These are phyloP conservation scores for Westerdykella sp. DNA, from an alignment of 2,329 filamentous ascomycete genomes.

Conservation along the genomic window DNA sequence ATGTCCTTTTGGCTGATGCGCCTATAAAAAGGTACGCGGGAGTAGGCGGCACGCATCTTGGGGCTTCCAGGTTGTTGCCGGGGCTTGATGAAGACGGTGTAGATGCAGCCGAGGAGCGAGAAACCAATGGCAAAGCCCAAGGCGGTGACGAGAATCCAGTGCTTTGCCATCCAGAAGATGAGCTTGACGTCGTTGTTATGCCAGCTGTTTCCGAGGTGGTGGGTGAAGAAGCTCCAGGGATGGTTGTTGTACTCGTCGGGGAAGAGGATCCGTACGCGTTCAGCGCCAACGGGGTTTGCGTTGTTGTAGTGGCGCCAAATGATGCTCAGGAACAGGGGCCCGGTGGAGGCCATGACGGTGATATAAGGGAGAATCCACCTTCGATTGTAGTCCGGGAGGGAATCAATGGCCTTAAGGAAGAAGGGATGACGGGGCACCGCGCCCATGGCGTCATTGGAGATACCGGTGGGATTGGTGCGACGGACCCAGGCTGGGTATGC, in stretches of 20 bases:
- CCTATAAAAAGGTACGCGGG: constrained; percentile 32
- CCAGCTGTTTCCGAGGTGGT: constrained; percentile 60
- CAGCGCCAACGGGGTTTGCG: constrained; percentile 42
- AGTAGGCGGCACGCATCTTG: constrained; percentile 17
- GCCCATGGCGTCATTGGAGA: constrained; percentile 77
- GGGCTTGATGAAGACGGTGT: constrained; percentile 46
- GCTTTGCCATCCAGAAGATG: constrained; percentile 57
- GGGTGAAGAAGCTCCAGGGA: constrained; percentile 66
- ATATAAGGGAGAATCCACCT: constrained; percentile 67
- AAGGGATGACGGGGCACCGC: constrained; percentile 66
- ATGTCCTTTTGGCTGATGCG: constrained; percentile 33
- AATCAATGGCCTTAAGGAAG: constrained; percentile 63
- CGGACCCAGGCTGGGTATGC: constrained; percentile 65
- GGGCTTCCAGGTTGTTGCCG: constrained; percentile 16
- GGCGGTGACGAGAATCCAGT: constrained; percentile 53
- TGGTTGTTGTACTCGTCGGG: constrained; percentile 63
- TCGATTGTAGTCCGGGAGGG: constrained; percentile 60
- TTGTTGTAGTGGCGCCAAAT: constrained; percentile 69
- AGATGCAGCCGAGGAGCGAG: constrained; percentile 46
- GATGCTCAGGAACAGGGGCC: constrained; percentile 68
- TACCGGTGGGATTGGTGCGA: constrained; percentile 67
- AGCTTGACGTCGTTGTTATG: constrained; percentile 57
- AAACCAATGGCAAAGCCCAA: constrained; percentile 49
- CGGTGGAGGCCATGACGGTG: constrained; percentile 73
- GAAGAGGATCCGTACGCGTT: constrained; percentile 62